phyloP scores from a whole-genome alignment of 2,329 filamentous ascomycete species.

The Alternaria brassicae region DNA sequence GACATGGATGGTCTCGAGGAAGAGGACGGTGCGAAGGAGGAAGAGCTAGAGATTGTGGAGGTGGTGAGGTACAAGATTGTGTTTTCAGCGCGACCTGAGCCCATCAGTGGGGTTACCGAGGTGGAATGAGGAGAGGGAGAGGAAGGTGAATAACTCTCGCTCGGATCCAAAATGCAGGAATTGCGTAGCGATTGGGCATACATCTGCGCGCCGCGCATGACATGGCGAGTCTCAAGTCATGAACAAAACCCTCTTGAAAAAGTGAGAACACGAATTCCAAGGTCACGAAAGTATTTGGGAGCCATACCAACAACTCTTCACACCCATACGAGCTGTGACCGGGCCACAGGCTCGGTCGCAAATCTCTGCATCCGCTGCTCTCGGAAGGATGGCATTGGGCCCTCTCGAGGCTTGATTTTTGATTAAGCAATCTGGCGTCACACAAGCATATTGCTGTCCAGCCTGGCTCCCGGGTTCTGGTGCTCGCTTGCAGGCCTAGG shows the following conservation, averaged over 20 bases:
- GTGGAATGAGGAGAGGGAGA: slow-evolving; percentile 13
- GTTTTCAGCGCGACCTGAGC: slow-evolving; percentile 85
- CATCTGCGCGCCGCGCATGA: neutral
- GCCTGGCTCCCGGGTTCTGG: slow-evolving; percentile 9
- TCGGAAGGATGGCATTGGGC: neutral
- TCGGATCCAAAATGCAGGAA: neutral
- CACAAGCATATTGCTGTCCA: slow-evolving; percentile 17
- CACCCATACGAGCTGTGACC: neutral
- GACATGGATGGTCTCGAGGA: slow-evolving; percentile 32
- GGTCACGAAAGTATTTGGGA: neutral
- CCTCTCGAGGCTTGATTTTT: slow-evolving; percentile 4
- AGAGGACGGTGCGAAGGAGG: slow-evolving; percentile 26
- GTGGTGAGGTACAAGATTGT: slow-evolving; percentile 86
- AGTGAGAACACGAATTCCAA: neutral
- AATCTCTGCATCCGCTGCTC: slow-evolving; percentile 2
- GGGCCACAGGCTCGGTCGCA: slow-evolving; percentile 4
- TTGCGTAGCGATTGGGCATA: neutral
- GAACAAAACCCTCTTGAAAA: neutral
- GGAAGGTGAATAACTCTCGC: neutral
- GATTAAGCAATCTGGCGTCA: slow-evolving; percentile 17
- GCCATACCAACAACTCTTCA: neutral
- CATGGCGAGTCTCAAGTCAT: neutral
- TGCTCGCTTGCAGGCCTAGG: slow-evolving; percentile 12
- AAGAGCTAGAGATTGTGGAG: slow-evolving; percentile 81
- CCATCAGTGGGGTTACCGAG: slow-evolving; percentile 60